Conservation (phyloP, 2,329 filamentous ascomycete species). For the Microdochium trichocladiopsis region DNA sequence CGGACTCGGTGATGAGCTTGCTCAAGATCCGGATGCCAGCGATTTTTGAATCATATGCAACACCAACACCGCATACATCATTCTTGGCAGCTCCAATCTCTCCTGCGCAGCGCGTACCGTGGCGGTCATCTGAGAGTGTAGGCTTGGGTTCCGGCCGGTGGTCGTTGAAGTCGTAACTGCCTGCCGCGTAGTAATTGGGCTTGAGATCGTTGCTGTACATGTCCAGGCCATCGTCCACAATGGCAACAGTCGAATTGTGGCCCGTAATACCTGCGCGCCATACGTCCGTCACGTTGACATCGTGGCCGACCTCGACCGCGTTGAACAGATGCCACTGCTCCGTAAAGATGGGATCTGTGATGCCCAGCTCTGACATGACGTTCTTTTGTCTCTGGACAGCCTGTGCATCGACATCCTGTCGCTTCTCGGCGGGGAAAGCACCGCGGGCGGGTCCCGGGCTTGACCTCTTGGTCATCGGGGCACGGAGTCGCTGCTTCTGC, state of each 20-base stretch:
- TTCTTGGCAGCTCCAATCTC: slow-evolving; percentile 92
- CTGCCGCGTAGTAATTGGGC: slow-evolving; percentile 86
- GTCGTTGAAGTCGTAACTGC: slow-evolving; percentile 97
- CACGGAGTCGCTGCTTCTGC: slow-evolving; percentile 60
- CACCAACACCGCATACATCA: slow-evolving; percentile 88
- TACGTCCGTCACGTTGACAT: slow-evolving; percentile 91
- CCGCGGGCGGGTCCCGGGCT: slow-evolving; percentile 30
- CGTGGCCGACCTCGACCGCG: slow-evolving; percentile 70
- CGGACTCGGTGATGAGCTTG: slow-evolving; percentile 81
- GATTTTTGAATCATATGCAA: slow-evolving; percentile 87
- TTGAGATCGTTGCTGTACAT: slow-evolving; percentile 92
- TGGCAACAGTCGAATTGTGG: slow-evolving; percentile 80
- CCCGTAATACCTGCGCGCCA: slow-evolving; percentile 91
- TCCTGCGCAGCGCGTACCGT: slow-evolving; percentile 91
- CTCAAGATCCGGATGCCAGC: slow-evolving; percentile 90
- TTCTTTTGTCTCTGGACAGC: slow-evolving; percentile 51
- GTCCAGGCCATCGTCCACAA: slow-evolving; percentile 93
- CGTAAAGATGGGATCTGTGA: slow-evolving; percentile 82
- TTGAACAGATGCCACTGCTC: slow-evolving; percentile 98
- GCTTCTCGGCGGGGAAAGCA: slow-evolving; percentile 12
- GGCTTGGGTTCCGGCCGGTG: slow-evolving; percentile 71
- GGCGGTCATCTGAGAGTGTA: slow-evolving; percentile 74
- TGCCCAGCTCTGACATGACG: slow-evolving; percentile 61
- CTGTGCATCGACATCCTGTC: slow-evolving; percentile 20
- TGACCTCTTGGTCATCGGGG: slow-evolving; percentile 45